A percentile compares a stretch with the other conserved stretches of the same genome.
These are phyloP conservation scores for Rhodofomes roseus DNA, from an alignment of 1,284 basidiomycete species.

Conservation along the genomic window DNA sequence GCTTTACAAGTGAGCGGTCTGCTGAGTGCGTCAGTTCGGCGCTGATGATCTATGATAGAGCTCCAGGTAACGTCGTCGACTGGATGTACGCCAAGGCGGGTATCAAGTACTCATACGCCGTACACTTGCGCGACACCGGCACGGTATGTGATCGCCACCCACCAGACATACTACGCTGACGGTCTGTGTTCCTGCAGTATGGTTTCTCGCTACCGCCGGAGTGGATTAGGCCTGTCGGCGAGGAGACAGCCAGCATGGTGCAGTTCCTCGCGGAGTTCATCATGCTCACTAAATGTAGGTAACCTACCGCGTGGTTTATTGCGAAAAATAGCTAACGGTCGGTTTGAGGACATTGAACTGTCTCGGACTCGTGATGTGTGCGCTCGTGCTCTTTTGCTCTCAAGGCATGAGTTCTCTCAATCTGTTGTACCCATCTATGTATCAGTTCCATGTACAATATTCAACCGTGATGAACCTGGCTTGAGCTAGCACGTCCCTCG, in stretches of 20 bases:
- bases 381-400: too few species aligned
- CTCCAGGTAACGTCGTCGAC: constrained; percentile 73
- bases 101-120: constrained; percentile 75
- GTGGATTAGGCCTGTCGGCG: constrained; percentile 76
- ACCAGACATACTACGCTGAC: background rate
- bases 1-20: constrained; percentile 50
- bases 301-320: background rate
- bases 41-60: constrained; percentile 28
- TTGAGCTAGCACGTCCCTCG: too few species aligned
- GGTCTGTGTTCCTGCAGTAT: constrained; percentile 43
- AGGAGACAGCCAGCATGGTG: constrained; percentile 68
- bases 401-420: too few species aligned
- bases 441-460: too few species aligned
- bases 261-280: constrained; percentile 70
- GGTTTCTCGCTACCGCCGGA: constrained; percentile 74
- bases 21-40: background rate
- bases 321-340: too few species aligned
- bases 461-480: too few species aligned
- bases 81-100: constrained; percentile 67
- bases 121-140: constrained; percentile 80
- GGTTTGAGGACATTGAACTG: too few species aligned
- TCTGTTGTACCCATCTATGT: too few species aligned
- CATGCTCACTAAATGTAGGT: background rate
- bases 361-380: too few species aligned
- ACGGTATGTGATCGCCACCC: constrained; percentile 48